Evolutionary conservation across 805 yeast genomes (phyloP).

Genomic region (Lachancea waltii): DNA sequence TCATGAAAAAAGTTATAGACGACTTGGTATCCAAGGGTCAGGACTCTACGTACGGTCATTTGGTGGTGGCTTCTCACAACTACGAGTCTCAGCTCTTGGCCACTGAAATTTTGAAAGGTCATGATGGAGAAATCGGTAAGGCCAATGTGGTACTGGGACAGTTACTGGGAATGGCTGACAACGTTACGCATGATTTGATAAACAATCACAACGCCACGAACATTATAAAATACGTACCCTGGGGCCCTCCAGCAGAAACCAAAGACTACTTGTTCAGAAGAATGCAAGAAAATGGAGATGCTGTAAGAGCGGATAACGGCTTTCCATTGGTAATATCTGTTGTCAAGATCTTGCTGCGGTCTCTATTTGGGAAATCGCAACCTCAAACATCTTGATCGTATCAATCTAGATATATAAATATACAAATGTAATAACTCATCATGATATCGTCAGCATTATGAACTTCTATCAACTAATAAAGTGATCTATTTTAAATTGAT

Average conservation of each 20-base stretch:
- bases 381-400: not conserved
- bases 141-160: slow-evolving; percentile 81
- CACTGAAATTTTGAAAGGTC: slow-evolving; percentile 43
- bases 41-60: slow-evolving; percentile 56
- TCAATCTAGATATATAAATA: not conserved
- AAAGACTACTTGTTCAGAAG: slow-evolving; percentile 84
- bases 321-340: slow-evolving; percentile 61
- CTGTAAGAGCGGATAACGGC: slow-evolving; percentile 81
- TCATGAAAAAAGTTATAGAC: slow-evolving; percentile 55
- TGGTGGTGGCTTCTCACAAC: slow-evolving; percentile 91
- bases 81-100: slow-evolving; percentile 68
- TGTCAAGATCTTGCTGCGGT: slow-evolving; percentile 26
- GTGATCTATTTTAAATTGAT: not conserved
- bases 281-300: slow-evolving; percentile 93
- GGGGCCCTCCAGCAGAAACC: slow-evolving; percentile 96
- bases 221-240: slow-evolving; percentile 89
- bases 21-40: slow-evolving; percentile 43
- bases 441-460: not conserved
- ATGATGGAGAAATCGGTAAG: slow-evolving; percentile 29
- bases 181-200: slow-evolving; percentile 70
- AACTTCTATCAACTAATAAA: not conserved
- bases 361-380: not conserved
- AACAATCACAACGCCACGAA: slow-evolving; percentile 58
- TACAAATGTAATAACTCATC: not conserved
- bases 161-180: slow-evolving; percentile 93